A percentile compares a stretch with the other conserved stretches of the same genome.
Evolutionary conservation across 805 yeast species (phyloP).

Genomic region (Yamadazyma paraphyllophila): DNA sequence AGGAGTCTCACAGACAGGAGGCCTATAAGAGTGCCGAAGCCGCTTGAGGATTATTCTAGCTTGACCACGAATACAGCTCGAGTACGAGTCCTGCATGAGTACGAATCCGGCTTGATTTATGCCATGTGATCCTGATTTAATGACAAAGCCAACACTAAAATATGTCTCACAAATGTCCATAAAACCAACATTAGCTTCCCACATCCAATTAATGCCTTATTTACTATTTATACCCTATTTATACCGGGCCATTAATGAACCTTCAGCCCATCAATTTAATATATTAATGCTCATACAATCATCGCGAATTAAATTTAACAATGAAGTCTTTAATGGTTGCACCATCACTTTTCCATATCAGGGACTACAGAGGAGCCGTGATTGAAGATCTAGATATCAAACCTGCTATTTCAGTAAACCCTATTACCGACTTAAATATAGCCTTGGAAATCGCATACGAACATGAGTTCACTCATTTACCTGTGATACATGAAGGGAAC

Average conservation of each 20-base stretch:
- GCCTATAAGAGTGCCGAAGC: conserved; percentile 35
- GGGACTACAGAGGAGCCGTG: conserved; percentile 50
- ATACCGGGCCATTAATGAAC: not conserved
- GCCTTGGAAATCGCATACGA: conserved; percentile 58
- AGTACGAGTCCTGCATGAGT: no score
- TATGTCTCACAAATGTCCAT: no score
- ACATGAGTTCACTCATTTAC: conserved; percentile 51
- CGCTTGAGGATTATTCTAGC: conserved; percentile 15
- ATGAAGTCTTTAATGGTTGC: conserved; percentile 9
- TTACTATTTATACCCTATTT: not conserved
- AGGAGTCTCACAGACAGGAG: conserved; percentile 20
- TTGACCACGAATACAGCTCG: no score
- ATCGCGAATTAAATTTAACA: conserved; percentile 1
- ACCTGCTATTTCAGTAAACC: conserved; percentile 55
- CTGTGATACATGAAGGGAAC: conserved; percentile 48
- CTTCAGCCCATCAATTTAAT: not conserved
- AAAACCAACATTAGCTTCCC: not conserved
- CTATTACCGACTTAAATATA: conserved; percentile 43
- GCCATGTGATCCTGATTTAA: no score
- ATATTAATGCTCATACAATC: not conserved
- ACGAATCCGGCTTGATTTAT: no score
- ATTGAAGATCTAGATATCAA: conserved; percentile 58
- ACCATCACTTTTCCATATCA: conserved; percentile 24
- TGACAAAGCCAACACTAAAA: no score
- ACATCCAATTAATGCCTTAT: not conserved